Base-by-base conservation (phyloP, 371 early-diverging fungal species). In the Rhizopus delemar region DNA sequence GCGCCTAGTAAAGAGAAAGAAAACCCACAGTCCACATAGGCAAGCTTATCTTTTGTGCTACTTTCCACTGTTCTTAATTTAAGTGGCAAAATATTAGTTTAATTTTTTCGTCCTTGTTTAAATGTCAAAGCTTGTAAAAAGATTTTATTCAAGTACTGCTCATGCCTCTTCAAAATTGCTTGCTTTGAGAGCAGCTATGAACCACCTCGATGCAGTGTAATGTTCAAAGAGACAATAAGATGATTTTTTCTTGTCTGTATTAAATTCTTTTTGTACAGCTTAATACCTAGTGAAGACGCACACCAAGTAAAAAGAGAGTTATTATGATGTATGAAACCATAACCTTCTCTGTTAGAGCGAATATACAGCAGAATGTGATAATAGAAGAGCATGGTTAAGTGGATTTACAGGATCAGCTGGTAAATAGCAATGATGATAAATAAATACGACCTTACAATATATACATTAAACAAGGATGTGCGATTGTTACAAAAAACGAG, bases 401-500 rank as follows among this genome's bases (percentile, higher is more conserved):
- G 95, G 95, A 16, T 99, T 99, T 70, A 93, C 90, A 51, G 99
- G 99, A 8, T 97, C 97, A 9, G 97, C 98, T 46, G 98, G 93
- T 72, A 78, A 46, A 33, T 6, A 56, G 13, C 28, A 7, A 31
- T 8, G 13, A 15, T 5, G 6, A 9, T 29, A n/a, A 22, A 29
- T 4, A 41, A 31, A 43, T 13, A 43, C 41, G 41, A 48, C 29
- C 29, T n/a, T 22, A 15, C 29, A 36, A 11, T 36, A 8, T 29
- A 8, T 31, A 9, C 15, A 15, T 49, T 39, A 45, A 36, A 41
- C 41, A 29, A 86, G 90, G 92, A 7, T 82, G 86, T 51, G 94
- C 94, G 8, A 80, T 97, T 32, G 88, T 95, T 35, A 85, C 90
- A 6, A 53, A 68, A 35, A 78, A 88, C 29, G 59, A 78, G 5